Conservation (phyloP, 2,329 filamentous ascomycete genomes). For the Neonectria coccinea region DNA sequence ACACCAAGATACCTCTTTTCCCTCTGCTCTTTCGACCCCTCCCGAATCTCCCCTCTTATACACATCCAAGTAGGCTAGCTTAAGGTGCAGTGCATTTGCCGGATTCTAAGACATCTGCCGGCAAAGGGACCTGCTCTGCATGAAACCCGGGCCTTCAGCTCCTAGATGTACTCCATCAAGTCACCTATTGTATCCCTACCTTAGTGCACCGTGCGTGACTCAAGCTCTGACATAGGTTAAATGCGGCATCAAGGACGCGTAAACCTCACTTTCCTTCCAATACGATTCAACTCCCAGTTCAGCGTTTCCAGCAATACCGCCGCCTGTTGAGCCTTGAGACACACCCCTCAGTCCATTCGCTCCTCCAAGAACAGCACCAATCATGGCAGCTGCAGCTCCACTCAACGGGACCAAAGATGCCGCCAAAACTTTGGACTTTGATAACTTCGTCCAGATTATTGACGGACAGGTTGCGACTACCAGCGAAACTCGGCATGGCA, state of each 20-base stretch:
- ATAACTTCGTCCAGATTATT: not conserved
- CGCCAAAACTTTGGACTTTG: not conserved
- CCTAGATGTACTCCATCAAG: too few species aligned
- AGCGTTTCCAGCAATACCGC: not conserved
- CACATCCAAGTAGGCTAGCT: too few species aligned
- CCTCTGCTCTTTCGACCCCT: too few species aligned
- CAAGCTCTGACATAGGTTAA: not conserved
- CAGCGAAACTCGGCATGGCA: not conserved
- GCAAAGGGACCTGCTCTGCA: too few species aligned
- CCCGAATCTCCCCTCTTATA: too few species aligned
- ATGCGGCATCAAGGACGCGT: not conserved
- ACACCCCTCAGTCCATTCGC: not conserved
- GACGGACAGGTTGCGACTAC: not conserved
- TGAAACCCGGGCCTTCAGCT: too few species aligned
- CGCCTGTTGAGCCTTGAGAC: not conserved
- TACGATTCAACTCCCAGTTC: not conserved
- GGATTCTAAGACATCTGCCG: too few species aligned
- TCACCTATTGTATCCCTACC: too few species aligned
- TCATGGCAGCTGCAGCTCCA: not conserved
- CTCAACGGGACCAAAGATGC: not conserved
- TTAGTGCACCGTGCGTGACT: too few species aligned
- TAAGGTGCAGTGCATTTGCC: too few species aligned
- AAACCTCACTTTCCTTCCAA: not conserved
- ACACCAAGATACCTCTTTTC: too few species aligned
- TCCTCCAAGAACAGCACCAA: not conserved